These are phyloP conservation scores for Leccinum sublutescens DNA, from an alignment of 768 basidiomycete genomes.

Conservation along the genomic window DNA sequence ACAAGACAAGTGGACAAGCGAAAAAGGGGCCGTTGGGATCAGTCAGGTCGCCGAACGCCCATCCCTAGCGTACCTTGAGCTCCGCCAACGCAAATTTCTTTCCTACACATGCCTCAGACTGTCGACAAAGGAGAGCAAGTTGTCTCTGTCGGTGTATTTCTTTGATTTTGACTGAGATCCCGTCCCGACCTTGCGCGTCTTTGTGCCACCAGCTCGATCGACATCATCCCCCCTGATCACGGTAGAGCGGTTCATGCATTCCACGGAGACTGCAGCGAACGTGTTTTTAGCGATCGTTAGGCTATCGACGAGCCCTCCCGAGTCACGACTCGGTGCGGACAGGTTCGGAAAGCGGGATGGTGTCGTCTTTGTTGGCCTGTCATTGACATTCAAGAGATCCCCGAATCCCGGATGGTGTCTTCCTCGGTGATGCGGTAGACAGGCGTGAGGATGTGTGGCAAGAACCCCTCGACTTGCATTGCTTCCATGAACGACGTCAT, in stretches of 20 bases:
- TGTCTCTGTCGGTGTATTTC: conserved; percentile 49
- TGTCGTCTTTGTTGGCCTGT: conserved; percentile 50
- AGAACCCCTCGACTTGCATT: too few relatives aligned
- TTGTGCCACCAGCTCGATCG: conserved; percentile 63
- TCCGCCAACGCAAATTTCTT: conserved; percentile 44
- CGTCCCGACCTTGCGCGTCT: conserved; percentile 13
- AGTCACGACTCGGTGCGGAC: conserved; percentile 32
- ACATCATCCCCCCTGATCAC: conserved; percentile 59
- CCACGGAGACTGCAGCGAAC: conserved; percentile 41
- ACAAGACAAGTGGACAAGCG: neutral
- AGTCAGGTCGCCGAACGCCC: neutral
- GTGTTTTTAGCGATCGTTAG: conserved; percentile 49
- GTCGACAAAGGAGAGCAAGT: conserved; percentile 47
- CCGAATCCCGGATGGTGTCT: too few relatives aligned
- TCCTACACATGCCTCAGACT: conserved; percentile 48
- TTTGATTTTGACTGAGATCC: conserved; percentile 30
- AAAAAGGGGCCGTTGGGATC: neutral
- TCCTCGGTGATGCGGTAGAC: too few relatives aligned
- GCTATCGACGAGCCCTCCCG: conserved; percentile 38
- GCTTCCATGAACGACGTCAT: too few relatives aligned
- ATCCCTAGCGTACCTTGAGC: conserved; percentile 29
- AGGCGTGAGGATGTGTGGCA: too few relatives aligned
- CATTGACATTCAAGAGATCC: neutral
- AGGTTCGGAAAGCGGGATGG: conserved; percentile 53
- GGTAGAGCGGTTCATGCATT: conserved; percentile 48